phyloP scores from a whole-genome alignment of 2,329 filamentous ascomycete species.

The Colletotrichum musicola region DNA sequence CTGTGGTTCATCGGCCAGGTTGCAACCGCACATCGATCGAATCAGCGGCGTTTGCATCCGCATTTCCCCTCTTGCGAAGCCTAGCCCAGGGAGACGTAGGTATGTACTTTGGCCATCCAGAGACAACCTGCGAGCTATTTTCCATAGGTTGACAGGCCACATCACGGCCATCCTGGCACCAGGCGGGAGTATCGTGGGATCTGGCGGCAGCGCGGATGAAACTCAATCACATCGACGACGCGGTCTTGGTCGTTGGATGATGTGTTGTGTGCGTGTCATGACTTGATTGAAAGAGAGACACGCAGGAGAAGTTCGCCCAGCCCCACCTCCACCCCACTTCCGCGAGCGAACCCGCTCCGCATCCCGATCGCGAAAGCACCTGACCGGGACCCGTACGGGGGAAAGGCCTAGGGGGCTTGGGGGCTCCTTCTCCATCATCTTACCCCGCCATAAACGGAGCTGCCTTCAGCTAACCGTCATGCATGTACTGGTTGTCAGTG shows the following conservation, averaged over 20 bases:
- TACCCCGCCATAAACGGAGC: conserved; percentile 23
- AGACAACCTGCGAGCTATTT: conserved; percentile 3
- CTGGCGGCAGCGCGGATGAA: not conserved
- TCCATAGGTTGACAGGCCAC: not conserved
- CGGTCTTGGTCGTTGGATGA: conserved; percentile 17
- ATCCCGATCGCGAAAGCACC: conserved; percentile 37
- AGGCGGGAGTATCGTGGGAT: not conserved
- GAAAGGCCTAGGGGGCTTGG: too few species aligned
- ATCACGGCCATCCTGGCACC: not conserved
- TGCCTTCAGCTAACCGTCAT: not conserved
- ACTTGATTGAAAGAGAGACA: not conserved
- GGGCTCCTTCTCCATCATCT: not conserved
- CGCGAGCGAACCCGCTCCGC: conserved; percentile 3
- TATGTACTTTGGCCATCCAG: not conserved
- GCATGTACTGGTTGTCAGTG: too few species aligned
- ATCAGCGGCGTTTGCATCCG: conserved; percentile 21
- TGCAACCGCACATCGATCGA: conserved; percentile 5
- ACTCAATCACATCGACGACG: conserved; percentile 30
- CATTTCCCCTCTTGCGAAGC: not conserved
- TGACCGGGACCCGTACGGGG: conserved; percentile 22
- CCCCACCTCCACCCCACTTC: too few species aligned
- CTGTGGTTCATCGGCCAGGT: not conserved
- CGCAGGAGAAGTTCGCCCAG: too few species aligned
- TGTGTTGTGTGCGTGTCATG: conserved; percentile 37
- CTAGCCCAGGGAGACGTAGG: not conserved